Evolutionary conservation across 148 eudicot species (phyloP), one percentile per base, ranked within the genome.

Genomic region (Vaccinium macrocarpon): DNA sequence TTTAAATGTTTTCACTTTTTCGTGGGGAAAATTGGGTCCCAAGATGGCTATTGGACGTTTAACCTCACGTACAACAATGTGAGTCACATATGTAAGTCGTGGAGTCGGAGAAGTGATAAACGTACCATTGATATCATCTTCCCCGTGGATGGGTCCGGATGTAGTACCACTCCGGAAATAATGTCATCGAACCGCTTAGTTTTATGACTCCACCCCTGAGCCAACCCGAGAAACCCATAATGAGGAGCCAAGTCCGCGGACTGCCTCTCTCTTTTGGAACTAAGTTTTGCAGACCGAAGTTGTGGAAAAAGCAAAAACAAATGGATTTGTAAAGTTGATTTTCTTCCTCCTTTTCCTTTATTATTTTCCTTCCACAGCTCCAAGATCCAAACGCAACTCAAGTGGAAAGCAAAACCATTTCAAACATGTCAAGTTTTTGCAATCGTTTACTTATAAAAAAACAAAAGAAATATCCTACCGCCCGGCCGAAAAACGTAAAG

Each of bases 401-500:
- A 57, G 48, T 53, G 46, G 27, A 52, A 42, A 29, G 62, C 62
- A n/a, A 52, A 12, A 18, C 81, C 16, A 78, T 38, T 80, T 32
- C 12, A 53, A 35, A 32, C 14, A 27, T 66, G 19, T n/a, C 16
- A 23, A 66, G 35, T n/a, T 66, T 46, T 38, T 5, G 59, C 5
- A 7, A 6, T 50, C 23, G 25, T 70, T 82, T 42, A 49, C 59
- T 12, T 9, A 52, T 52, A 84, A 59, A 64, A 64, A 77, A 78
- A 46, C 72, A 50, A 25, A 46, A 53, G 16, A 6, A 4, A 62
- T n/a, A 49, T 19, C 46, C 38, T 84, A 89, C 91, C 91, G 23
- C 91, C 91, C 91, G n/a, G n/a, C 91, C 87, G 84, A 74, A 89
- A 89, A 49, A 89, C 91, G n/a, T n/a, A 42, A n/a, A n/a, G 89